Percentiles rank a stretch among this genome's conserved stretches.
Evolutionary conservation across 1,284 basidiomycete genomes (phyloP).

Genomic region (Xerocomus cyaneibrunnescens): DNA sequence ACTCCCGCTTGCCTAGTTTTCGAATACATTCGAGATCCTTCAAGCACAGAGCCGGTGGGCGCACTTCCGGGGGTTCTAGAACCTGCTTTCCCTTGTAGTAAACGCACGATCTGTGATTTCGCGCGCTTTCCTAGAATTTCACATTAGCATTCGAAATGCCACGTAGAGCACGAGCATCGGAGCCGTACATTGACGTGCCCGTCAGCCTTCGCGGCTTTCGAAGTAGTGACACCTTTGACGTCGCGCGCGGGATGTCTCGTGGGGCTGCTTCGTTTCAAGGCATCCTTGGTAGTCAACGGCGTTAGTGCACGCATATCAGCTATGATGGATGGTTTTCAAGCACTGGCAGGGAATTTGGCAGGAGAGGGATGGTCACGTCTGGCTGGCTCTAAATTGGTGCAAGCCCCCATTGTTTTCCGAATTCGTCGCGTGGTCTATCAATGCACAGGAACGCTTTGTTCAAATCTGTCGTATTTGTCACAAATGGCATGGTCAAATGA

Average conservation of each 20-base stretch:
- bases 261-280: slow-evolving; percentile 2
- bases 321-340: background rate
- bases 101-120: slow-evolving; percentile 11
- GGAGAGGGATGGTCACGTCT: background rate
- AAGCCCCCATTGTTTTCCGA: slow-evolving; percentile 22
- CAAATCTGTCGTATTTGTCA: background rate
- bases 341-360: background rate
- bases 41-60: slow-evolving; percentile 36
- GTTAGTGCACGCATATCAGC: slow-evolving; percentile 19
- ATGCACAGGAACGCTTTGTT: slow-evolving; percentile 11
- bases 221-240: background rate
- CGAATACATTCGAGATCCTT: slow-evolving; percentile 42
- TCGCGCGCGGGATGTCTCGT: slow-evolving; percentile 10
- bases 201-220: slow-evolving; percentile 1
- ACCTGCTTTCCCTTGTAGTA: slow-evolving; percentile 8
- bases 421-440: slow-evolving; percentile 7
- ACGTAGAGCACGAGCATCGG: background rate
- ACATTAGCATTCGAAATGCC: background rate
- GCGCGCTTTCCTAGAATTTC: slow-evolving; percentile 13
- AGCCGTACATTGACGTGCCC: slow-evolving; percentile 6
- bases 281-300: slow-evolving; percentile 4
- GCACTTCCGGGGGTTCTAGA: slow-evolving; percentile 18
- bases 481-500: background rate
- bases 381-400: background rate
- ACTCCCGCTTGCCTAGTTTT: slow-evolving; percentile 35